Evolutionary conservation across 1,139 yeast genomes (phyloP).

Genomic region (Magnusiomyces tetraspermus): DNA sequence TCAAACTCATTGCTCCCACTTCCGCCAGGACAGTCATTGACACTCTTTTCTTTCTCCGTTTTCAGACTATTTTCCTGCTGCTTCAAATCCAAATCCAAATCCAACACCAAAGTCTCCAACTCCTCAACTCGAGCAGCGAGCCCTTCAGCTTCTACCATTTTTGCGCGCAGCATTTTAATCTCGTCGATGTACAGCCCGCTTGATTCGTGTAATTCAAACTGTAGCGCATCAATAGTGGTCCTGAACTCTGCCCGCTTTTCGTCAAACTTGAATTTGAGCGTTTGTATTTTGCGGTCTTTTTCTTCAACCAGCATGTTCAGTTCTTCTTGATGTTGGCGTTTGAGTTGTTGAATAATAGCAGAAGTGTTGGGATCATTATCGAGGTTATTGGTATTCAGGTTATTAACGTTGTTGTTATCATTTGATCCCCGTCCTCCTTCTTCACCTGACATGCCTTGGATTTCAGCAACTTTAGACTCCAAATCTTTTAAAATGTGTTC

Average conservation of each 20-base stretch:
- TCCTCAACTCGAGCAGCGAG: conserved; percentile 19
- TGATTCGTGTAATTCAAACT: conserved; percentile 26
- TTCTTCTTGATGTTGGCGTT: conserved; percentile 7
- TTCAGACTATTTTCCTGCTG: conserved; percentile 19
- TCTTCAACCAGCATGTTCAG: conserved; percentile 17
- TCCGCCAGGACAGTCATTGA: too few species aligned
- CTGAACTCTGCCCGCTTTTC: conserved; percentile 30
- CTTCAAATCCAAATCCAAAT: conserved; percentile 21
- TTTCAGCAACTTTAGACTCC: conserved; percentile 28
- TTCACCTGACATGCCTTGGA: conserved; percentile 20
- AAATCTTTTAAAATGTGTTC: conserved; percentile 24
- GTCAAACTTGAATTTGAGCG: conserved; percentile 25
- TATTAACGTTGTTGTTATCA: too few species aligned
- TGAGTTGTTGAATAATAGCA: conserved; percentile 7
- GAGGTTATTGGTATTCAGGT: too few species aligned
- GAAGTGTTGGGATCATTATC: too few species aligned
- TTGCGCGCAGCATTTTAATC: conserved; percentile 21
- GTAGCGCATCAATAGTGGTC: conserved; percentile 26
- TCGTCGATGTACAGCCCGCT: conserved; percentile 23
- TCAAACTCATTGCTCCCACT: too few species aligned
- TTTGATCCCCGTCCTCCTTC: too few species aligned
- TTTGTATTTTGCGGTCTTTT: conserved; percentile 24
- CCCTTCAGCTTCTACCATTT: conserved; percentile 20
- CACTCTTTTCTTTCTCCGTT: too few species aligned
- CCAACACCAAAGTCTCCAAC: conserved; percentile 21